These are phyloP conservation scores for Chlorencoelia australis DNA, from an alignment of 2,329 filamentous ascomycete genomes.

Conservation along the genomic window DNA sequence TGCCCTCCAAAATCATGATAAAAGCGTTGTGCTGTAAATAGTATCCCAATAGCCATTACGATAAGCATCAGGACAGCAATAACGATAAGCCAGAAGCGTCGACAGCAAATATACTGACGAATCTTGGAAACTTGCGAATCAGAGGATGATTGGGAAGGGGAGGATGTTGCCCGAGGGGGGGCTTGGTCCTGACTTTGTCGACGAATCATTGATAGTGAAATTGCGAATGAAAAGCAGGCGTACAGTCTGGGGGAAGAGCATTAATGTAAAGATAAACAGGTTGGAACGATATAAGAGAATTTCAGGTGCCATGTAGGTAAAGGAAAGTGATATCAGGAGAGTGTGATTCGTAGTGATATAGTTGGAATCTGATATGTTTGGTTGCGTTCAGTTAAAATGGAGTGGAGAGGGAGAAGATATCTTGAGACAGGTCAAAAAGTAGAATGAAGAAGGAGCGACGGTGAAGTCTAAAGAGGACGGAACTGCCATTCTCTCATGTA, in stretches of 20 bases:
- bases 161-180: conserved; percentile 4
- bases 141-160: conserved; percentile 13
- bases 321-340: neutral
- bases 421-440: neutral
- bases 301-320: conserved; percentile 13
- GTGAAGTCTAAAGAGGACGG: no score
- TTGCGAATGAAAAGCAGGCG: conserved; percentile 4
- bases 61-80: conserved; percentile 12
- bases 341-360: neutral
- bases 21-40: conserved; percentile 19
- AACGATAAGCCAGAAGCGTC: conserved; percentile 11
- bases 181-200: conserved; percentile 5
- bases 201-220: conserved; percentile 12
- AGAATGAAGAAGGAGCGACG: neutral
- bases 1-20: conserved; percentile 20
- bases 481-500: no score
- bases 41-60: conserved; percentile 17
- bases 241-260: conserved; percentile 9
- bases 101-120: conserved; percentile 8
- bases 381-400: no score
- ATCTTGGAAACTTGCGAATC: conserved; percentile 3
- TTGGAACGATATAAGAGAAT: conserved; percentile 9
- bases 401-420: no score
- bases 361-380: neutral
- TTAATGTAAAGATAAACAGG: conserved; percentile 10